These are phyloP conservation scores for Aspergillus ibericus DNA, from an alignment of 2,329 filamentous ascomycete genomes.

Conservation along the genomic window DNA sequence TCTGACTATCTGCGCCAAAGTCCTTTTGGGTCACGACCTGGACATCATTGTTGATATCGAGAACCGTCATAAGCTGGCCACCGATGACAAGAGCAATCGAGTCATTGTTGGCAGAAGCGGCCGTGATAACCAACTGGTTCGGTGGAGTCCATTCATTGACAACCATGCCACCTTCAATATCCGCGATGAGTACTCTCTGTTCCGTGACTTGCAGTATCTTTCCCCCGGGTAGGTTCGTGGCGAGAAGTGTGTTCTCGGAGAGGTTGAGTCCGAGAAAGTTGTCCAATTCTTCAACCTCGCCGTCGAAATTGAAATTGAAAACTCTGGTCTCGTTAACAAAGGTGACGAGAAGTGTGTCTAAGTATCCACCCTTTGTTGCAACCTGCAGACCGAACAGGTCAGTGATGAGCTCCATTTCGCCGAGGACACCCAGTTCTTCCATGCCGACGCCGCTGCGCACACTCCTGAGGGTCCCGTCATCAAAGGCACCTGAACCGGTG, in stretches of 20 bases:
- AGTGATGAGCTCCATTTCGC: slow-evolving; percentile 72
- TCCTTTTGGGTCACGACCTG: slow-evolving; percentile 59
- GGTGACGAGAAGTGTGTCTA: slow-evolving; percentile 75
- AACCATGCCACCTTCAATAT: slow-evolving; percentile 52
- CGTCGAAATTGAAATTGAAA: slow-evolving; percentile 72
- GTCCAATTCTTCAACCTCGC: slow-evolving; percentile 84
- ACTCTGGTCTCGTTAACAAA: slow-evolving; percentile 81
- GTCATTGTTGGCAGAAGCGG: slow-evolving; percentile 70
- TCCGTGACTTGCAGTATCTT: slow-evolving; percentile 76
- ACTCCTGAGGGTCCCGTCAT: slow-evolving; percentile 83
- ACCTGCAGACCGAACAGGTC: slow-evolving; percentile 69
- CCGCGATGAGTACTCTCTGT: slow-evolving; percentile 61
- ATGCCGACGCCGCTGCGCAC: slow-evolving; percentile 92
- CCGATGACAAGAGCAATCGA: slow-evolving; percentile 73
- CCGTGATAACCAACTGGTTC: slow-evolving; percentile 63
- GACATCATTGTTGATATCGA: slow-evolving; percentile 63
- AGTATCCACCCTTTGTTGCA: slow-evolving; percentile 43
- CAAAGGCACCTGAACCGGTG: slow-evolving; percentile 85
- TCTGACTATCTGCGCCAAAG: slow-evolving; percentile 68
- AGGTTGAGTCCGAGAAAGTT: slow-evolving; percentile 69
- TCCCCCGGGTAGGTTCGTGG: slow-evolving; percentile 62
- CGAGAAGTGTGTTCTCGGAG: slow-evolving; percentile 70
- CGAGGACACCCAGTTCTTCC: slow-evolving; percentile 80
- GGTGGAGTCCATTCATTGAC: slow-evolving; percentile 50
- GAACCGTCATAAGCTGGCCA: slow-evolving; percentile 69